Percentiles rank a stretch among this genome's conserved stretches.
phyloP scores from a whole-genome alignment of 1,284 basidiomycete species.

The Neonothopanus nambi region DNA sequence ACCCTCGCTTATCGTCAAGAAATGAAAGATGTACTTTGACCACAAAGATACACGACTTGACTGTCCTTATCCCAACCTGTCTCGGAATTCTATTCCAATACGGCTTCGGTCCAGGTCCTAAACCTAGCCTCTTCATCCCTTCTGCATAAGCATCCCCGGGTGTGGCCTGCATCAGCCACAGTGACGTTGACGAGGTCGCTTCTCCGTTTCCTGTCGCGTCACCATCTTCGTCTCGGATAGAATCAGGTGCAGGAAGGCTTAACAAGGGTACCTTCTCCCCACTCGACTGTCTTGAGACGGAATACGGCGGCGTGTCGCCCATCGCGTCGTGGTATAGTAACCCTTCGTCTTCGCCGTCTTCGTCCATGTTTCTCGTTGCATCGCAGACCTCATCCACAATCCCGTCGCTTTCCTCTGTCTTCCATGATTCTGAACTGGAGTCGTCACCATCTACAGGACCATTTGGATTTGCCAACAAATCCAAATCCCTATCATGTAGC shows the following conservation, averaged over 20 bases:
- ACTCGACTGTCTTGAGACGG: not conserved
- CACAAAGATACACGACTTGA: constrained; percentile 44
- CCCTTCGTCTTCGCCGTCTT: not conserved
- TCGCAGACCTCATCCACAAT: not conserved
- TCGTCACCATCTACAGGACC: no score
- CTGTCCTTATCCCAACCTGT: constrained; percentile 23
- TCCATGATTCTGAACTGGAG: no score
- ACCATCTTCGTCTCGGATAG: constrained; percentile 10
- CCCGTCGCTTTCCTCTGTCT: no score
- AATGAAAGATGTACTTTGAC: constrained; percentile 41
- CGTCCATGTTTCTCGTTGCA: no score
- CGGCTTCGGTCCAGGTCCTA: not conserved
- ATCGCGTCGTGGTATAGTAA: constrained; percentile 3
- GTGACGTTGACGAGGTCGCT: not conserved
- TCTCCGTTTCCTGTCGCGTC: not conserved
- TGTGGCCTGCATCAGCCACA: not conserved
- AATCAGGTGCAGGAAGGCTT: constrained; percentile 19
- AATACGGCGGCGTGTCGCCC: not conserved
- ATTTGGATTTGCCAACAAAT: no score
- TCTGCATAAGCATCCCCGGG: no score
- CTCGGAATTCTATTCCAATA: not conserved
- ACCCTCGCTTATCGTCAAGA: not conserved
- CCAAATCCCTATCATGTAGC: no score
- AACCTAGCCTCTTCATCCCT: not conserved
- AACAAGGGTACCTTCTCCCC: constrained; percentile 24